A percentile compares a stretch with the other conserved stretches of the same genome.
Evolutionary conservation across 2,329 filamentous ascomycete genomes (phyloP).

Genomic region (Pseudocercospora vitis): DNA sequence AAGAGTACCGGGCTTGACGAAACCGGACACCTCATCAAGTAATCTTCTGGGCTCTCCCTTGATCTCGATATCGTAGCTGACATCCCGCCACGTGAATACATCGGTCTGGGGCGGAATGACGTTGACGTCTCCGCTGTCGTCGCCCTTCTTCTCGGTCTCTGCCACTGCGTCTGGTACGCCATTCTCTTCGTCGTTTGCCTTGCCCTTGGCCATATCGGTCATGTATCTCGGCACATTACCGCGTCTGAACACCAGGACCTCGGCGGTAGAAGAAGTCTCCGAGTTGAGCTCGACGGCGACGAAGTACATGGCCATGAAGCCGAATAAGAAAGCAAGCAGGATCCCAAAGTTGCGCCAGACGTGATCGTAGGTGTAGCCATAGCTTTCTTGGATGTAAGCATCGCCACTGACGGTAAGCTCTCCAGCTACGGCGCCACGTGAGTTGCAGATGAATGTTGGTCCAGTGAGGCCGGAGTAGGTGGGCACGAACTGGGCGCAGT

Average conservation of each 20-base stretch:
- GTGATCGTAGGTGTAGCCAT: constrained; percentile 45
- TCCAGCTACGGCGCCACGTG: constrained; percentile 43
- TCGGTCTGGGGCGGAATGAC: constrained; percentile 45
- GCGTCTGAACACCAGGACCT: constrained; percentile 64
- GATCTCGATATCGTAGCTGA: constrained; percentile 56
- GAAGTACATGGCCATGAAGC: constrained; percentile 65
- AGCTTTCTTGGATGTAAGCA: constrained; percentile 36
- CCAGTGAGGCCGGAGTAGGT: constrained; percentile 36
- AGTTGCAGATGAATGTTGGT: constrained; percentile 41
- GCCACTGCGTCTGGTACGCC: constrained; percentile 33
- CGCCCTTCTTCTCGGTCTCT: constrained; percentile 25
- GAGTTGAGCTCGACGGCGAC: constrained; percentile 65
- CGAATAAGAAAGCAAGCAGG: constrained; percentile 62
- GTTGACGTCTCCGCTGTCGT: constrained; percentile 37
- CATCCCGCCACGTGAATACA: constrained; percentile 54
- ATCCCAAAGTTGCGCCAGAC: constrained; percentile 65
- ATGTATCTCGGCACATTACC: constrained; percentile 47
- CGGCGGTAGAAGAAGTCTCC: constrained; percentile 61
- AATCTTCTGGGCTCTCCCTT: constrained; percentile 54
- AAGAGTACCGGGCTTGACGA: constrained; percentile 51
- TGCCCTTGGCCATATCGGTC: constrained; percentile 34
- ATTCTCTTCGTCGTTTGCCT: constrained; percentile 39
- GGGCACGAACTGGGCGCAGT: constrained; percentile 42
- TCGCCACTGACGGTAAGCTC: constrained; percentile 43
- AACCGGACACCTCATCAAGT: constrained; percentile 56